Conservation (phyloP, 768 basidiomycete species). For the Amanita molliuscula region DNA sequence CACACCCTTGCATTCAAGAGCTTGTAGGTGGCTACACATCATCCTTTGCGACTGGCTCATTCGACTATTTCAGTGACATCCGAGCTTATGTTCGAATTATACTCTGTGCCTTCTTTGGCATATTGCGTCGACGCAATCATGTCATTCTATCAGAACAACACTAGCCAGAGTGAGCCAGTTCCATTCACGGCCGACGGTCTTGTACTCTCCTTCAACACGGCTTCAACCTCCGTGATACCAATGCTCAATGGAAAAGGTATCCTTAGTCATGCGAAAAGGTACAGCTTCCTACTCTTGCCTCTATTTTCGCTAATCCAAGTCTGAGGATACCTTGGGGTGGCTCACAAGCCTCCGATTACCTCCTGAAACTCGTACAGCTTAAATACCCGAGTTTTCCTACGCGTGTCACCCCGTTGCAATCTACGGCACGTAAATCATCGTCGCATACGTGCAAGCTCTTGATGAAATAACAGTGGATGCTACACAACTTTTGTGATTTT, state of each 20-base stretch:
- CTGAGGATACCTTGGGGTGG: slow-evolving; percentile 90
- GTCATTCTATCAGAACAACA: slow-evolving; percentile 82
- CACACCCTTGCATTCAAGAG: slow-evolving; percentile 82
- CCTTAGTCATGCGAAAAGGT: slow-evolving; percentile 84
- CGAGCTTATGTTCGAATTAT: slow-evolving; percentile 93
- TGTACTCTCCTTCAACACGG: slow-evolving; percentile 84
- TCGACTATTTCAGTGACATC: slow-evolving; percentile 59
- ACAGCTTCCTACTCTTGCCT: neutral
- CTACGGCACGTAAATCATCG: slow-evolving; percentile 43
- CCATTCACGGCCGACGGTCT: slow-evolving; percentile 63
- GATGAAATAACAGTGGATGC: slow-evolving; percentile 65
- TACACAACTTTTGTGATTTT: slow-evolving; percentile 79
- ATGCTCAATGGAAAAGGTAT: slow-evolving; percentile 75
- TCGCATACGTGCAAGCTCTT: neutral
- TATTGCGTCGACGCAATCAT: slow-evolving; percentile 88
- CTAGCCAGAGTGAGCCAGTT: slow-evolving; percentile 17
- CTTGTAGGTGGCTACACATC: slow-evolving; percentile 40
- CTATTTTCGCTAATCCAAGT: neutral
- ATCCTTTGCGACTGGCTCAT: neutral
- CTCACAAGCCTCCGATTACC: slow-evolving; percentile 81
- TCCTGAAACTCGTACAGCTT: slow-evolving; percentile 87
- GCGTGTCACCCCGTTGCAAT: slow-evolving; percentile 66
- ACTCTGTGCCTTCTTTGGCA: slow-evolving; percentile 73
- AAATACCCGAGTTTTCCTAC: slow-evolving; percentile 93
- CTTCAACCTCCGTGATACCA: slow-evolving; percentile 86